Percentiles rank a stretch among this genome's conserved stretches.
These are phyloP conservation scores for Cinnamomum chago DNA, from an alignment of 164 flowering plant genomes.

Conservation along the genomic window DNA sequence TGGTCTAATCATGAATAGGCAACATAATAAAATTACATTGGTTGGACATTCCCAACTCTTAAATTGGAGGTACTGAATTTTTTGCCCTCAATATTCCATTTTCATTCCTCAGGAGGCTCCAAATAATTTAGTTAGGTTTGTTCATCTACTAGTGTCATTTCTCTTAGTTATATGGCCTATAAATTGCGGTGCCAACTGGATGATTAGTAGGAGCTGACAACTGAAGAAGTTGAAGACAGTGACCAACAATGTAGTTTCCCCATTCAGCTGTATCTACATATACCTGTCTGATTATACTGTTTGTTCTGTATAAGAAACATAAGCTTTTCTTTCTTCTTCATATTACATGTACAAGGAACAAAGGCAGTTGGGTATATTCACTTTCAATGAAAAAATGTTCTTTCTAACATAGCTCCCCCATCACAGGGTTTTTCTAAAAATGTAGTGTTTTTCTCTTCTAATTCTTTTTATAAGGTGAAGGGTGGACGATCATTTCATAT, in stretches of 20 bases:
- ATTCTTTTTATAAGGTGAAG: no score
- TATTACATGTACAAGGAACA: neutral
- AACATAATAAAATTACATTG: neutral
- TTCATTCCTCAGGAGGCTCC: no score
- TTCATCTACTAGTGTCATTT: no score
- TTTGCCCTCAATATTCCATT: no score
- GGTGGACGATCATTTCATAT: no score
- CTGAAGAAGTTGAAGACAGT: neutral
- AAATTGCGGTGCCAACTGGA: neutral
- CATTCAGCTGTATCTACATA: neutral
- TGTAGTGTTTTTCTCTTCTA: no score
- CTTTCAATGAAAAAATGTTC: no score
- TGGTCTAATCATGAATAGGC: neutral
- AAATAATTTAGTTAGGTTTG: no score
- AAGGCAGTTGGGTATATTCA: neutral
- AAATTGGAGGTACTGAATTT: neutral
- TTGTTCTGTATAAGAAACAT: neutral
- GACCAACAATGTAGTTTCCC: neutral
- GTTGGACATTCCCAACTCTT: neutral
- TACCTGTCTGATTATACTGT: neutral
- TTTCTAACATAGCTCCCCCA: no score
- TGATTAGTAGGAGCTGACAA: neutral
- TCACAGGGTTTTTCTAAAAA: no score
- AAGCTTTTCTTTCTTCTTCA: no score
- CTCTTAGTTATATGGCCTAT: neutral